Conservation (phyloP, 1,284 basidiomycete genomes). For the Chiua sp. region DNA sequence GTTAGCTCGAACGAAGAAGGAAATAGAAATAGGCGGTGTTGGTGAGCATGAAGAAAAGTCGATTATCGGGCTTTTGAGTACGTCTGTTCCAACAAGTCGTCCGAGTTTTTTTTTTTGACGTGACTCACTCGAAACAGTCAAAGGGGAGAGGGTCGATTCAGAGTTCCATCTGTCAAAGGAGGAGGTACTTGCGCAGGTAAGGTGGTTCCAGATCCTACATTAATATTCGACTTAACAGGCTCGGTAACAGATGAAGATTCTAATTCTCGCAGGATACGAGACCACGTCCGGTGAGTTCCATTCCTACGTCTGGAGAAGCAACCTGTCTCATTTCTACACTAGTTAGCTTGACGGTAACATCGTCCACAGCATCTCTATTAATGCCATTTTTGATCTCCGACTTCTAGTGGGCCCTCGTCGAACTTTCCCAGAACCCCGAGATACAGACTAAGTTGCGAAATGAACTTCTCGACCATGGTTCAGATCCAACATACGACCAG, state of each 20-base stretch:
- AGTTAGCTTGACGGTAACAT: slow-evolving; percentile 35
- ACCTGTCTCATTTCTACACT: neutral
- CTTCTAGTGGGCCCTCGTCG: slow-evolving; percentile 35
- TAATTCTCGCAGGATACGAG: slow-evolving; percentile 48
- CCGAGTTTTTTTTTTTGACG: neutral
- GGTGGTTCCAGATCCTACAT: slow-evolving; percentile 17
- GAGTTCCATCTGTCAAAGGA: slow-evolving; percentile 60
- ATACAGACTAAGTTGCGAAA: slow-evolving; percentile 47
- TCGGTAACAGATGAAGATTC: slow-evolving; percentile 38
- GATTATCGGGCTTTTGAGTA: slow-evolving; percentile 44
- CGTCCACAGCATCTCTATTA: neutral
- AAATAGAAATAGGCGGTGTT: slow-evolving; percentile 37
- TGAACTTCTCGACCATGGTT: slow-evolving; percentile 40
- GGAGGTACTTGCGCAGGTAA: slow-evolving; percentile 68
- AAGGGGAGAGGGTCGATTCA: slow-evolving; percentile 46
- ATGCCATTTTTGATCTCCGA: neutral
- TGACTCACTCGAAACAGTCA: neutral
- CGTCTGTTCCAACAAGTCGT: neutral
- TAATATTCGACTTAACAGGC: neutral
- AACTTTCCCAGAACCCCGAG: slow-evolving; percentile 28
- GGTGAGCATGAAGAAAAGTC: slow-evolving; percentile 50
- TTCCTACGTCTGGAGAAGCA: neutral
- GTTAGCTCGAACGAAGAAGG: slow-evolving; percentile 47
- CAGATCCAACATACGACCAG: slow-evolving; percentile 34
- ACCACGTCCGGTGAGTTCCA: slow-evolving; percentile 44